Percentiles rank a stretch among this genome's conserved stretches.
These are phyloP conservation scores for Polychaeton citri DNA, from an alignment of 2,329 filamentous ascomycete species.

Conservation along the genomic window DNA sequence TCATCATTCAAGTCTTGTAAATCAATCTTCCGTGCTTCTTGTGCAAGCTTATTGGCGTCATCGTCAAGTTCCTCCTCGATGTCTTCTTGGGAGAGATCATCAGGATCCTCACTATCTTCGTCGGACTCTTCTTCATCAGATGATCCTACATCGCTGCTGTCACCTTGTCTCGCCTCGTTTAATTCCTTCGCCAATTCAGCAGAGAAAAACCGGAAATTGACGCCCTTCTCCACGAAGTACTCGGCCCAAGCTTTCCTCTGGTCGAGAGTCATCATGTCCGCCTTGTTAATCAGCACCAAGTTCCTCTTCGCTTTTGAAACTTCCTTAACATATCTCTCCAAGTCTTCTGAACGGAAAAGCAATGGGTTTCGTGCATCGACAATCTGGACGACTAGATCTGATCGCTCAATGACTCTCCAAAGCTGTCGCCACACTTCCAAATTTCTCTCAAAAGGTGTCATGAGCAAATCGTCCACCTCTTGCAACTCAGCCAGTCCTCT, in stretches of 20 bases:
- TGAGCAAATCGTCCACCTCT: constrained; percentile 83
- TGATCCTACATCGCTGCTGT: constrained; percentile 21
- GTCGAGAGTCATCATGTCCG: constrained; percentile 89
- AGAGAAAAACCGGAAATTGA: constrained; percentile 94
- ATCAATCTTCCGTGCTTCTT: constrained; percentile 32
- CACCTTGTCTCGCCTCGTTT: constrained; percentile 54
- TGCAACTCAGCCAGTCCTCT: constrained; percentile 83
- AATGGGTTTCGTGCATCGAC: constrained; percentile 93
- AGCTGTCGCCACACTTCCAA: constrained; percentile 95
- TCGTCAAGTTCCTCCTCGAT: constrained; percentile 27
- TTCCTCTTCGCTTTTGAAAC: constrained; percentile 82
- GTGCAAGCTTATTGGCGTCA: constrained; percentile 36
- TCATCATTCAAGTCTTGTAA: constrained; percentile 30
- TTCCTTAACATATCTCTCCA: constrained; percentile 89
- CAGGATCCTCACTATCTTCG: constrained; percentile 26
- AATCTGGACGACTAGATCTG: constrained; percentile 92
- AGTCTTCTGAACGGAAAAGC: constrained; percentile 83
- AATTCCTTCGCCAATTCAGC: constrained; percentile 80
- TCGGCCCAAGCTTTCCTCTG: constrained; percentile 77
- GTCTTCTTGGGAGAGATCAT: constrained; percentile 22
- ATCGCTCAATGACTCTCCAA: constrained; percentile 95
- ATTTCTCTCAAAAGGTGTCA: constrained; percentile 97
- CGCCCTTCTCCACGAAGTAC: constrained; percentile 66
- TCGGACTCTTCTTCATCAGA: constrained; percentile 9
- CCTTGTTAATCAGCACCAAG: constrained; percentile 89